Evolutionary conservation across 2,329 filamentous ascomycete species (phyloP).

Genomic region (Fusarium piperis): DNA sequence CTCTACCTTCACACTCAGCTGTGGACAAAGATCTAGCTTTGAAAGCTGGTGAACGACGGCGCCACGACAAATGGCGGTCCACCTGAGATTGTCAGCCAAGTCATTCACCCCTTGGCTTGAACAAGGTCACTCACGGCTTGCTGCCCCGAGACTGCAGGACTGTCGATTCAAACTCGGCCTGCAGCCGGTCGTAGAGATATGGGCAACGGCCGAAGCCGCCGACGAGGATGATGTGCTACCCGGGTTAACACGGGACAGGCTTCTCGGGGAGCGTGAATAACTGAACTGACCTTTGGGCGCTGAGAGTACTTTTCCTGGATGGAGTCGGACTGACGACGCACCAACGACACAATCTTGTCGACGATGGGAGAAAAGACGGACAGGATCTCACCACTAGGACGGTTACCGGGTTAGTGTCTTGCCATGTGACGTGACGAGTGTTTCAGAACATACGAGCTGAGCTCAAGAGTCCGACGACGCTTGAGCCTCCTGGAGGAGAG

Average conservation of each 20-base stretch:
- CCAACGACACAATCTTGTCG: slow-evolving; percentile 28
- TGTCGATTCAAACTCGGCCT: background rate
- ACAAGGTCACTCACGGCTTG: slow-evolving; percentile 46
- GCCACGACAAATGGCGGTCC: slow-evolving; percentile 49
- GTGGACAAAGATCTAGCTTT: background rate
- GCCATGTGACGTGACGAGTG: background rate
- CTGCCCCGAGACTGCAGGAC: slow-evolving; percentile 45
- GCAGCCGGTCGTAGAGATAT: slow-evolving; percentile 42
- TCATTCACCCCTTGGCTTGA: accelerated
- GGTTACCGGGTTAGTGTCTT: accelerated
- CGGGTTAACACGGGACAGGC: background rate
- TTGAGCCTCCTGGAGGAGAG: slow-evolving; percentile 15
- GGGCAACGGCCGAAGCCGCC: slow-evolving; percentile 51
- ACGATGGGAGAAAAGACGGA: slow-evolving; percentile 38
- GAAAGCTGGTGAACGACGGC: slow-evolving; percentile 43
- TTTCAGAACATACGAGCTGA: slow-evolving; percentile 4
- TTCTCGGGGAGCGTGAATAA: background rate
- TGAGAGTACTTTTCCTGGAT: slow-evolving; percentile 21
- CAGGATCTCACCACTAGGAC: slow-evolving; percentile 29
- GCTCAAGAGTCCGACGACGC: background rate
- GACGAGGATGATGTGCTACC: slow-evolving; percentile 50
- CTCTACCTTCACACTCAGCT: slow-evolving; percentile 15
- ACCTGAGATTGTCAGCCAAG: slow-evolving; percentile 34
- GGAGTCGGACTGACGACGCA: slow-evolving; percentile 37
- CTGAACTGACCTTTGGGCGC: slow-evolving; percentile 44